Percentiles rank a stretch among this genome's conserved stretches.
phyloP scores from a whole-genome alignment of 768 basidiomycete species.

The Naganishia onofrii region DNA sequence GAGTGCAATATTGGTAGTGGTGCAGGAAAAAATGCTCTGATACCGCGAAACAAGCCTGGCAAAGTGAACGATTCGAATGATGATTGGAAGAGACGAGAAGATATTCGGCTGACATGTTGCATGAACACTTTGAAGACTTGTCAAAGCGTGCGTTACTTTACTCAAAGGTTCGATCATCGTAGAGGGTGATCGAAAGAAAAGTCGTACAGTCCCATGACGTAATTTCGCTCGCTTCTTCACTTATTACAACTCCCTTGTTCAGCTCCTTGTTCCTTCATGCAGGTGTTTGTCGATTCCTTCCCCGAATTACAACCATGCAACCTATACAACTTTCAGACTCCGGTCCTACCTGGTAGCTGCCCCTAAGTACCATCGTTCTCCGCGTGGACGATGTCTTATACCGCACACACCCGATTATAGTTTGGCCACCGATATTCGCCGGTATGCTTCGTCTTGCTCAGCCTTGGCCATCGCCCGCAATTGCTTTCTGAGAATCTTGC shows the following conservation, averaged over 20 bases:
- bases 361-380: too few relatives aligned
- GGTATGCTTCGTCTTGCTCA: slow-evolving; percentile 6
- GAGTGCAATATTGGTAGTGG: background rate
- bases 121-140: too few relatives aligned
- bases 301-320: background rate
- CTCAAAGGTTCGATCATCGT: background rate
- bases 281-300: too few relatives aligned
- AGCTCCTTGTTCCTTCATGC: too few relatives aligned
- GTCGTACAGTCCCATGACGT: background rate
- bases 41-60: too few relatives aligned
- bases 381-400: too few relatives aligned
- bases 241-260: too few relatives aligned
- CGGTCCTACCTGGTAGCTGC: background rate
- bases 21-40: too few relatives aligned
- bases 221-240: background rate
- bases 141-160: too few relatives aligned
- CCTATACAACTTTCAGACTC: background rate
- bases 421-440: background rate
- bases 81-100: too few relatives aligned
- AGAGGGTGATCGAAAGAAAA: background rate
- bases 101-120: too few relatives aligned
- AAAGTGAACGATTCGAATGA: too few relatives aligned
- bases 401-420: background rate
- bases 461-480: slow-evolving; percentile 49
- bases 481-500: slow-evolving; percentile 80